Base-by-base conservation (phyloP, 768 basidiomycete genomes). In the Mycena polygramma region DNA sequence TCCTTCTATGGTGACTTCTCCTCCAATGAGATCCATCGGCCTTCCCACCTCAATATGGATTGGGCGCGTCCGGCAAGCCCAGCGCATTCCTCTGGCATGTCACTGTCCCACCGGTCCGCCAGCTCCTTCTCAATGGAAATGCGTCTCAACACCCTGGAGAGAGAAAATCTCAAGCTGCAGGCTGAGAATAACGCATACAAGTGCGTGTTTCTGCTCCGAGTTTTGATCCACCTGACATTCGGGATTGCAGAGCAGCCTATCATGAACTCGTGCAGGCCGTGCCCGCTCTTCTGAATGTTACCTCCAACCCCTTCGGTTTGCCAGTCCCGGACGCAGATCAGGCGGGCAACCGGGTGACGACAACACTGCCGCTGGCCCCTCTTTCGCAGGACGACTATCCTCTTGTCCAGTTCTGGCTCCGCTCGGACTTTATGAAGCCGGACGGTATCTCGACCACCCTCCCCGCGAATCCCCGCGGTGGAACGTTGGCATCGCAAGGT, bases 241-340 rank as follows among this genome's bases (percentile, higher is more conserved):
- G 36, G 54, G 22, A 37, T 22, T 22, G 30, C 35, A 55, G 60
- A 24, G 26, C n/a, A 8, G 46, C 62, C 4, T 70, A 57, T 20
- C 54, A 46, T 22, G 53, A 58, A 49, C 54, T 70, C n/a, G 39
- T 35, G 10, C 26, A 30, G 54, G 49, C 73, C 35, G 58, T 71
- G 3, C 48, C 75, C 19, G 60, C 22, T 13, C 41, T 15, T 9
- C 17, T 49, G 26, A 15, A 52, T 9, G 2, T 24, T 19, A 63
- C 49, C 13, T 65, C 63, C 4, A 65, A 65, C 54, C 54, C 74
- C 49, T 61, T 36, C 43, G n/a, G 67, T 19, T 15, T 65, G 3
- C 54, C 54, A 3, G n/a, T 17, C 0, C 35, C 48, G 17, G 10
- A 20, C 13, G 24, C 51, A 24, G 43, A 19, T 7, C 58, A 24